Evolutionary conservation across 306 rosid species (phyloP), one percentile per base, ranked within the genome.

Genomic region (Citrullus colocynthis): DNA sequence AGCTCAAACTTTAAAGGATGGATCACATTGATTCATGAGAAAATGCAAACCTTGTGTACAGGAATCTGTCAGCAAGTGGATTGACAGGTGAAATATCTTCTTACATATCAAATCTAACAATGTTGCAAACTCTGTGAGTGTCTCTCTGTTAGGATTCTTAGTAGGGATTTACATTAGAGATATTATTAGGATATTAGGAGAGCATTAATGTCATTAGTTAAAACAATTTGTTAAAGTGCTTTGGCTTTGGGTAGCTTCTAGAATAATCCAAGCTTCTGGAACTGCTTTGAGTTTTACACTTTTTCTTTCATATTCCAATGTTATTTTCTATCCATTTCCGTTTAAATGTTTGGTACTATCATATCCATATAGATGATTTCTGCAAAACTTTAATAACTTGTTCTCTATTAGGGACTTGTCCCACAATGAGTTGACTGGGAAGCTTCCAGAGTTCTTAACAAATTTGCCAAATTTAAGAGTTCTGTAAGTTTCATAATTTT

Each of bases 101-200:
- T 17, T 62, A 63, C 12, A 85, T 90, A 66, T 75, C 88, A 24
- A 56, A 79, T 13, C 89, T 90, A 37, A 16, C 69, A 7, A 72
- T 80, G 90, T 49, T 90, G 30, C 74, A 83, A n/a, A 32, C 63
- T 34, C 71, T 90, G 91, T 90, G 58, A 88, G 94, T 81, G 18
- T 76, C 48, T 75, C 61, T 62, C 44, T 8, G 28, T 64, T 36
- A 36, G 1, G n/a, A 14, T 2, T 34, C 44, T 62, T 62, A 36
- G 5, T 62, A 13, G 9, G 44, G 44, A 34, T 48, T 48, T 32
- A 62, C 36, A 62, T 62, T 32, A 32, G 42, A 34, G 20, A 34
- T 61, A 32, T 34, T 15, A 62, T 15, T 13, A 62, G 69, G 44
- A 7, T 34, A 62, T 6, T 32, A 62, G 44, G 12, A 62, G 2